These are phyloP conservation scores for Dothideomycetes sp. DNA, from an alignment of 2,329 filamentous ascomycete species.

Conservation along the genomic window DNA sequence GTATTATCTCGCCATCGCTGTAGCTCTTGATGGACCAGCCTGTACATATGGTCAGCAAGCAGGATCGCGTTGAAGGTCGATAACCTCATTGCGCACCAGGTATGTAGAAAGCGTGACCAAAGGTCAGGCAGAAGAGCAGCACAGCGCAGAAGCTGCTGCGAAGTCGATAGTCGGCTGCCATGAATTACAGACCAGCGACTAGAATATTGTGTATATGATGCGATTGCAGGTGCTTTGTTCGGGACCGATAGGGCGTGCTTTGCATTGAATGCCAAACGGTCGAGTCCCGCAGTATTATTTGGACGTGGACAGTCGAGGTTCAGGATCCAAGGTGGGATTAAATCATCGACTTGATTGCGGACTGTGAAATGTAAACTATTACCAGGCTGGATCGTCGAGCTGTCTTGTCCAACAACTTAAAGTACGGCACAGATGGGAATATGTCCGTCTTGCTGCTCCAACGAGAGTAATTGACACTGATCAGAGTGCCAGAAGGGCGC, in stretches of 20 bases:
- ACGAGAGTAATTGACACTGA: slow-evolving; percentile 5
- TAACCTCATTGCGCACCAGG: slow-evolving; percentile 51
- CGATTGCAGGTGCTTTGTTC: too few relatives aligned
- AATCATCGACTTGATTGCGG: too few relatives aligned
- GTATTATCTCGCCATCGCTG: slow-evolving; percentile 62
- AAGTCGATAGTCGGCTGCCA: slow-evolving; percentile 29
- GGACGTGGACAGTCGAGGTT: too few relatives aligned
- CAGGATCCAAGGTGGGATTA: too few relatives aligned
- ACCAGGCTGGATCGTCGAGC: too few relatives aligned
- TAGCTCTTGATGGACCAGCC: slow-evolving; percentile 81
- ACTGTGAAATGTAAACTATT: too few relatives aligned
- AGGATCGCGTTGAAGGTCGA: slow-evolving; percentile 8
- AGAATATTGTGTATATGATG: slow-evolving; percentile 3
- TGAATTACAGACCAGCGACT: slow-evolving; percentile 12
- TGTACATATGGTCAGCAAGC: slow-evolving; percentile 22
- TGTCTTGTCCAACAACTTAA: too few relatives aligned
- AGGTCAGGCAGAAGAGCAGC: slow-evolving; percentile 36
- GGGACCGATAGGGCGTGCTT: too few relatives aligned
- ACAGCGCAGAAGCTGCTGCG: slow-evolving; percentile 35
- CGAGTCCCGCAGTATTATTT: too few relatives aligned
- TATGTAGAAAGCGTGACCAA: slow-evolving; percentile 66
- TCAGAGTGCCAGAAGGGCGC: slow-evolving; percentile 2
- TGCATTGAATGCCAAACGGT: too few relatives aligned
- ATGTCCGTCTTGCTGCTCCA: neutral
- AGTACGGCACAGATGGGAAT: too few relatives aligned